These are phyloP conservation scores for Penicillium rolfsii DNA, from an alignment of 2,329 filamentous ascomycete species.

Conservation along the genomic window DNA sequence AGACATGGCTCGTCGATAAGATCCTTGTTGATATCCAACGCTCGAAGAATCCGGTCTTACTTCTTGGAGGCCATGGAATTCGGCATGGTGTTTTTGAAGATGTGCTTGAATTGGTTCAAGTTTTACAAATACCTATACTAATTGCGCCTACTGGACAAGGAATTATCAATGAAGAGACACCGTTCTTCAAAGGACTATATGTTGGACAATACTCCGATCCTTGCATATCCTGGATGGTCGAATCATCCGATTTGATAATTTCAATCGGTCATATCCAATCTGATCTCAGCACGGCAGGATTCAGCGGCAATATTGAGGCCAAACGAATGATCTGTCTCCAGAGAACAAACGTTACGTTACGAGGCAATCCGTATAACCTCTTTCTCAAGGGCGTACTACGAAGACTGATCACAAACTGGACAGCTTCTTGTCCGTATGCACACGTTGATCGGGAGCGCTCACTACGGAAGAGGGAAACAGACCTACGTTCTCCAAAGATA, in stretches of 20 bases:
- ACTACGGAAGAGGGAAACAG: no score
- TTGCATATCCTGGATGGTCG: conserved; percentile 43
- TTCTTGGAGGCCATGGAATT: not conserved
- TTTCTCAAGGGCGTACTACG: no score
- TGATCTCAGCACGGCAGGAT: conserved; percentile 60
- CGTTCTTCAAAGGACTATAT: conserved; percentile 77
- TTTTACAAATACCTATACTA: not conserved
- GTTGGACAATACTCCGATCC: conserved; percentile 65
- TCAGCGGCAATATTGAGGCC: conserved; percentile 65
- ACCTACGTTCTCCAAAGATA: no score
- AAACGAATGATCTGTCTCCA: not conserved
- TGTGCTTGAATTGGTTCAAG: not conserved
- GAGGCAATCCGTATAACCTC: not conserved
- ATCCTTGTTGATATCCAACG: no score
- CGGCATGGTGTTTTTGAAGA: not conserved
- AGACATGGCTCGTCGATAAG: no score
- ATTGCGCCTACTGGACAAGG: conserved; percentile 56
- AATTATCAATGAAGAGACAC: conserved; percentile 71
- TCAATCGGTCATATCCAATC: conserved; percentile 39
- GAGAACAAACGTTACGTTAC: not conserved
- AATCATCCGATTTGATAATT: conserved; percentile 38
- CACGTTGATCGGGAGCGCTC: no score
- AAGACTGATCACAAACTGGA: no score
- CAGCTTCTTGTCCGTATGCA: no score
- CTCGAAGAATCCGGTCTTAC: no score